Percentiles rank a stretch among this genome's conserved stretches.
These are phyloP conservation scores for Isabelozyma gotoi DNA, from an alignment of 805 yeast genomes.

Conservation along the genomic window DNA sequence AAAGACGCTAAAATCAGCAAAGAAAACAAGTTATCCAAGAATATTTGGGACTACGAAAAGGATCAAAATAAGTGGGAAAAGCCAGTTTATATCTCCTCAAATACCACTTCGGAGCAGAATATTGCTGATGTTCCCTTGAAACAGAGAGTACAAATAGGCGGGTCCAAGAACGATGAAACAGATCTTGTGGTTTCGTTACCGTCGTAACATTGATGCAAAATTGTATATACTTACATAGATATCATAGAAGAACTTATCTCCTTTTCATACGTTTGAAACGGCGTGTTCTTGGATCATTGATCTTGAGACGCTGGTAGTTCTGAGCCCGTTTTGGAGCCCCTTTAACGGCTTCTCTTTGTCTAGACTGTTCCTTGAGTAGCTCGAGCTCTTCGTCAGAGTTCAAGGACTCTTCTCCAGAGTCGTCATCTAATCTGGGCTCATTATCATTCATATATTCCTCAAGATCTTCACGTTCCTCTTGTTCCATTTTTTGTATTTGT, in stretches of 20 bases:
- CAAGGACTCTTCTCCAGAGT: slow-evolving; percentile 8
- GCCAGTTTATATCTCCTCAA: slow-evolving; percentile 39
- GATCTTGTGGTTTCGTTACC: slow-evolving; percentile 23
- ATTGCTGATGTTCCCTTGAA: slow-evolving; percentile 2
- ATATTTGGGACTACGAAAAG: slow-evolving; percentile 60
- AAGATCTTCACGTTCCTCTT: slow-evolving; percentile 18
- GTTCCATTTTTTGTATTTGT: slow-evolving; percentile 35
- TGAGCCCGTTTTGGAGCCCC: slow-evolving; percentile 35
- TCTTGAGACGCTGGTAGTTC: slow-evolving; percentile 54
- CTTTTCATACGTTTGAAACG: slow-evolving; percentile 23
- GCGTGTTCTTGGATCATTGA: slow-evolving; percentile 46
- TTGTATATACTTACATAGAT: slow-evolving; percentile 1
- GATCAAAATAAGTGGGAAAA: slow-evolving; percentile 57
- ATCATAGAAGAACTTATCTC: slow-evolving; percentile 27
- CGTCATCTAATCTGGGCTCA: slow-evolving; percentile 13
- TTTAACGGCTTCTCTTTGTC: slow-evolving; percentile 5
- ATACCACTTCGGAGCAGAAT: background rate
- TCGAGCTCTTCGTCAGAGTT: slow-evolving; percentile 14
- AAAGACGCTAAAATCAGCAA: slow-evolving; percentile 19
- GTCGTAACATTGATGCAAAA: slow-evolving; percentile 8
- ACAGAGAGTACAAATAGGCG: slow-evolving; percentile 26
- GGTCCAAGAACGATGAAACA: slow-evolving; percentile 4
- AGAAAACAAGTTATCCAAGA: slow-evolving; percentile 31
- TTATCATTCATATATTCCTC: slow-evolving; percentile 21
- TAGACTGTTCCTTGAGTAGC: slow-evolving; percentile 17